Percentiles rank a stretch among this genome's conserved stretches.
These are phyloP conservation scores for Penicillium griseofulvum DNA, from an alignment of 2,329 filamentous ascomycete genomes.

Conservation along the genomic window DNA sequence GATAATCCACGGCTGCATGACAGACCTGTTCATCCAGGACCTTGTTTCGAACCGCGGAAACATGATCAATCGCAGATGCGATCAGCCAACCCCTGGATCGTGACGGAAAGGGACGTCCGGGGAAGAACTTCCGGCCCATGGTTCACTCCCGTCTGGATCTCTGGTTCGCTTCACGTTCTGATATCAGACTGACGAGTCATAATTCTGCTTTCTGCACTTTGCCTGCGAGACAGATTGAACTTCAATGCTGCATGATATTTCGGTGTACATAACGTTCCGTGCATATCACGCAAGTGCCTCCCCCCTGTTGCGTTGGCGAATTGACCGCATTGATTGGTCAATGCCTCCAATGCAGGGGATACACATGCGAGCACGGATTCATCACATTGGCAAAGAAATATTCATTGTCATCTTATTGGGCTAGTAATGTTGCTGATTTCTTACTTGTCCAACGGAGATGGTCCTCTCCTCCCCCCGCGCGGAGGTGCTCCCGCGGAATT, in stretches of 20 bases:
- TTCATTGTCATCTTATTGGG: not conserved
- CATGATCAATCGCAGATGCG: conserved; percentile 5
- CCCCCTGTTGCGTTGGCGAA: not conserved
- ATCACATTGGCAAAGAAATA: conserved; percentile 3
- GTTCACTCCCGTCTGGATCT: conserved; percentile 21
- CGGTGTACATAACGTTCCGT: not conserved
- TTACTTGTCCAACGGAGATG: conserved; percentile 1
- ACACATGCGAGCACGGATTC: not conserved
- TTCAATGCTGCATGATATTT: not conserved
- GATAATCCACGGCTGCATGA: not conserved
- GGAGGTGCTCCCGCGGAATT: conserved; percentile 19
- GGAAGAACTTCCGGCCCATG: conserved; percentile 22
- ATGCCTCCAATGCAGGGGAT: conserved; percentile 11
- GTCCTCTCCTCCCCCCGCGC: conserved; percentile 8
- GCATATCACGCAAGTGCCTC: not conserved
- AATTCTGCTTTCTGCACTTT: not conserved
- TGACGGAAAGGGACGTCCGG: conserved; percentile 15
- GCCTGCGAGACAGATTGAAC: not conserved
- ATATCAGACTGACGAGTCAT: conserved; percentile 7
- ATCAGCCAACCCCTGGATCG: conserved; percentile 12
- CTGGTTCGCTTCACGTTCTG: conserved; percentile 8
- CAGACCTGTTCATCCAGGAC: not conserved
- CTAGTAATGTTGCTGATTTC: not conserved
- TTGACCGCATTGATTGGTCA: conserved; percentile 1
- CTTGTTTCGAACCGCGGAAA: conserved; percentile 1